Percentiles rank a stretch among this genome's conserved stretches.
Evolutionary conservation across 371 early-diverging fungal genomes (phyloP).

Genomic region (Coemansia sp.): DNA sequence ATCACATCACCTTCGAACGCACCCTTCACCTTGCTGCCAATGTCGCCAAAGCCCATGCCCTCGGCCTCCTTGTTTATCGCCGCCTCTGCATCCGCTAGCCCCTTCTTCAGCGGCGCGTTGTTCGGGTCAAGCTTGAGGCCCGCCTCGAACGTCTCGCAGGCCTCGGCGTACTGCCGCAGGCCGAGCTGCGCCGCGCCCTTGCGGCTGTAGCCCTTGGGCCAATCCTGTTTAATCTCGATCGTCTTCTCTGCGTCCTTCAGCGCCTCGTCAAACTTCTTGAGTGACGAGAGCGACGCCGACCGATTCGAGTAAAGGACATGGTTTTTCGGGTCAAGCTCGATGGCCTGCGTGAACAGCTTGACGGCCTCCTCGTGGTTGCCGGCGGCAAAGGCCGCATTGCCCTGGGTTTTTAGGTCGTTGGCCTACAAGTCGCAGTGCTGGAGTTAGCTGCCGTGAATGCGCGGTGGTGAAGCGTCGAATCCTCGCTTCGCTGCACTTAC

Average conservation of each 20-base stretch:
- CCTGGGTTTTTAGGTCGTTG: slow-evolving; percentile 75
- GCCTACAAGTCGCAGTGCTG: slow-evolving; percentile 44
- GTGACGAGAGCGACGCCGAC: slow-evolving; percentile 76
- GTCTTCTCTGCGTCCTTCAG: slow-evolving; percentile 82
- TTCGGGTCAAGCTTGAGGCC: slow-evolving; percentile 77
- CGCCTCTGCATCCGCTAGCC: slow-evolving; percentile 66
- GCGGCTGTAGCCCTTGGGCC: slow-evolving; percentile 88
- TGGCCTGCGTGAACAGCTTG: slow-evolving; percentile 71
- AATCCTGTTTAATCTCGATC: slow-evolving; percentile 71
- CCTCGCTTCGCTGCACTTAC: slow-evolving; percentile 12
- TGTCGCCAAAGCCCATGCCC: slow-evolving; percentile 16
- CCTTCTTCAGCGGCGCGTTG: slow-evolving; percentile 69
- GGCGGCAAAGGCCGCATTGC: slow-evolving; percentile 81
- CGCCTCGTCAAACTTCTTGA: slow-evolving; percentile 71
- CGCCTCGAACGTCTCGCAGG: slow-evolving; percentile 68
- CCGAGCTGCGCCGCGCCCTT: slow-evolving; percentile 84
- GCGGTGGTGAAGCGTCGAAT: no score
- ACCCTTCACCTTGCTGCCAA: slow-evolving; percentile 48
- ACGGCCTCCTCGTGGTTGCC: slow-evolving; percentile 80
- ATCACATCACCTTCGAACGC: slow-evolving; percentile 65
- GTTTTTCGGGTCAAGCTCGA: slow-evolving; percentile 75
- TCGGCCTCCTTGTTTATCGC: slow-evolving; percentile 26
- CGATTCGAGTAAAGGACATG: slow-evolving; percentile 90
- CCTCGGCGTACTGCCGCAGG: slow-evolving; percentile 62
- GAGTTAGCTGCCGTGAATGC: background rate